A percentile compares a stretch with the other conserved stretches of the same genome.
phyloP scores from a whole-genome alignment of 139 green algal genomes.

The Chlamydomonas urium region DNA sequence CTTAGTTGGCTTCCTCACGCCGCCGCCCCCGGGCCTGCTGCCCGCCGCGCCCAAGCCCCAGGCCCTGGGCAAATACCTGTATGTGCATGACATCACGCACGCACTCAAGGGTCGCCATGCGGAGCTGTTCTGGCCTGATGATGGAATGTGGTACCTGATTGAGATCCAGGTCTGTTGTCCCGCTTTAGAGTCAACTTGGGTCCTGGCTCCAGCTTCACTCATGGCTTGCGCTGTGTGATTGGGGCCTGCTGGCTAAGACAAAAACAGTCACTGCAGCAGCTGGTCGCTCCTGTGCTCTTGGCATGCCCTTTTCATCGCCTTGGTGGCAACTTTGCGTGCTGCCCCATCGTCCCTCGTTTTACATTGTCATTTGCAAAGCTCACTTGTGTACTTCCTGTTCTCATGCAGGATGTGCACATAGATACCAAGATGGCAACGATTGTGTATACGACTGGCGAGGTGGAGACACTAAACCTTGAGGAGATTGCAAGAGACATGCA shows the following conservation, averaged over 20 bases:
- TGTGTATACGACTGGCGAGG: conserved; percentile 72
- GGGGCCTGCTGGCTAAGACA: too few species aligned
- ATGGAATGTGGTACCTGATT: conserved; percentile 84
- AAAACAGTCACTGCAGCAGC: too few species aligned
- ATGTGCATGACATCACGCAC: conserved; percentile 52
- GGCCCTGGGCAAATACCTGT: conserved; percentile 39
- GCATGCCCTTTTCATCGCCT: too few species aligned
- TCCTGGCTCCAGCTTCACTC: too few species aligned
- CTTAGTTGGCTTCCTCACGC: conserved; percentile 1
- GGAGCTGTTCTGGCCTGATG: conserved; percentile 84
- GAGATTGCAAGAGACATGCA: conserved; percentile 74
- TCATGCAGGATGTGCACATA: not conserved
- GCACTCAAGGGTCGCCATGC: conserved; percentile 63
- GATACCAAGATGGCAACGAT: conserved; percentile 29
- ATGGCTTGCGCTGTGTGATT: too few species aligned
- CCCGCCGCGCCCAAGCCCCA: conserved; percentile 39
- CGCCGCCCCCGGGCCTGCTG: conserved; percentile 22
- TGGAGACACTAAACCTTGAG: conserved; percentile 70
- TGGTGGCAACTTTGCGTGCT: too few species aligned
- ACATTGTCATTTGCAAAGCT: too few species aligned
- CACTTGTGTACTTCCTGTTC: too few species aligned
- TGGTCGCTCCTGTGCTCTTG: too few species aligned
- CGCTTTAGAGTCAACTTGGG: too few species aligned
- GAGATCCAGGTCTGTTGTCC: conserved; percentile 26
- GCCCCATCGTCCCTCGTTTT: too few species aligned